Evolutionary conservation across 768 basidiomycete species (phyloP), one percentile per base, ranked within the genome.

Genomic region (Leccinum variicolor): DNA sequence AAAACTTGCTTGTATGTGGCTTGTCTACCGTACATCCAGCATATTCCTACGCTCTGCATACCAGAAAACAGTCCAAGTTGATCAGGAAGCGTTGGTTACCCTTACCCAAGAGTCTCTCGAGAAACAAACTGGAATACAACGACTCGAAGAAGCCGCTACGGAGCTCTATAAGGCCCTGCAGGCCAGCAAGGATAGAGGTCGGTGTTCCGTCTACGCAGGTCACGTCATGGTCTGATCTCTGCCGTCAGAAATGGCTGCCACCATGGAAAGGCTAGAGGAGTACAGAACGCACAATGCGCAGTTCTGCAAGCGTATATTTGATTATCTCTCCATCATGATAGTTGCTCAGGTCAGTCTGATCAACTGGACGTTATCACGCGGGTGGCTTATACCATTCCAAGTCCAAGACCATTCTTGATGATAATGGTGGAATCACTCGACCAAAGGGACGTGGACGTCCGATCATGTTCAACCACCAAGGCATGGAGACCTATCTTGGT

Each of bases 31-130:
- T 39, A 17, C 14, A 29, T 28, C 26, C 11, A 3, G 39, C 19
- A 46, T 52, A 34, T 54, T 6, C 36, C 52, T 48, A 66, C 23
- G 36, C 6, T 17, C 15, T 23, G 48, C 23, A 25, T 47, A 21
- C 46, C 62, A 98, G 95, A 85, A 91, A 83, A 98, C 94, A 7
- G 93, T 96, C 15, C 89, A 98, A 74, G 96, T 98, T n/a, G 84
- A 90, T 64, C 79, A 83, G 58, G 83, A 86, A 15, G 84, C 86
- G 10, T 75, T 98, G 54, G 69, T 87, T 6, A 85, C 83, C 0
- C 81, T 98, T 2, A 89, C 89, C 0, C 92, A 98, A 75, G 94
- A 92, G 64, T 94, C 94, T 13, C 78, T 97, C 15, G 92, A 94
- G 68, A 90, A 90, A 53, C 72, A 84, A 6, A 73, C 79, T 41